phyloP scores from a whole-genome alignment of 129 eudicot species.

The Ambrosia trifida region DNA sequence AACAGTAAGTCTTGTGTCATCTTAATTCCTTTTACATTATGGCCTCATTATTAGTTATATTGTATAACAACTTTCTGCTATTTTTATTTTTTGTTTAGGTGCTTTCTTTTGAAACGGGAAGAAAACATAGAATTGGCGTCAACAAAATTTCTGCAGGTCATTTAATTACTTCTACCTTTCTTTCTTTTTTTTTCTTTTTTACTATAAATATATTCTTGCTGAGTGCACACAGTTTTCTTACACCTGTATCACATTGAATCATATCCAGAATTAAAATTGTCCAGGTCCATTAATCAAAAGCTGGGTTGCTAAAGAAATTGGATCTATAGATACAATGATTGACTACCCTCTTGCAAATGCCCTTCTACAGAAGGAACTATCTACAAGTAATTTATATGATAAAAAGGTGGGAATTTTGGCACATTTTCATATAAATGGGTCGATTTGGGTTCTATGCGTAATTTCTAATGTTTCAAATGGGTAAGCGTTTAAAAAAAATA shows the following conservation, averaged over 20 bases:
- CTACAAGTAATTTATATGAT: conserved; percentile 53
- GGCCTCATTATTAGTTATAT: not conserved
- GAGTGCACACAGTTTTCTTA: not conserved
- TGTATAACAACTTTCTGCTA: conserved; percentile 9
- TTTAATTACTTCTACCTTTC: conserved; percentile 15
- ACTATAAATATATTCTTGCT: not conserved
- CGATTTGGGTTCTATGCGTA: not conserved
- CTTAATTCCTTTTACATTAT: conserved; percentile 3
- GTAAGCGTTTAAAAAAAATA: not conserved
- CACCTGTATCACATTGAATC: conserved; percentile 1
- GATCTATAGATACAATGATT: conserved; percentile 88
- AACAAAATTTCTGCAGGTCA: conserved; percentile 96
- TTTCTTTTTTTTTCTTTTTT: not conserved
- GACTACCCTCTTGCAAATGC: conserved; percentile 77
- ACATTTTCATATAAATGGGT: not conserved
- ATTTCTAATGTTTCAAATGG: not conserved
- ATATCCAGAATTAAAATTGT: not conserved
- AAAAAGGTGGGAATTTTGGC: not conserved
- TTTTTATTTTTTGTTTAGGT: conserved; percentile 46
- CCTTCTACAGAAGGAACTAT: conserved; percentile 77
- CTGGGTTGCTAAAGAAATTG: conserved; percentile 97
- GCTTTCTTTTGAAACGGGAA: conserved; percentile 93
- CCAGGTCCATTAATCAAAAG: conserved; percentile 88
- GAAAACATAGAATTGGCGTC: conserved; percentile 81
- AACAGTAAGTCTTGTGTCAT: conserved; percentile 41